Evolutionary conservation across 83 land plant species (phyloP).

Genomic region (Thuja plicata): DNA sequence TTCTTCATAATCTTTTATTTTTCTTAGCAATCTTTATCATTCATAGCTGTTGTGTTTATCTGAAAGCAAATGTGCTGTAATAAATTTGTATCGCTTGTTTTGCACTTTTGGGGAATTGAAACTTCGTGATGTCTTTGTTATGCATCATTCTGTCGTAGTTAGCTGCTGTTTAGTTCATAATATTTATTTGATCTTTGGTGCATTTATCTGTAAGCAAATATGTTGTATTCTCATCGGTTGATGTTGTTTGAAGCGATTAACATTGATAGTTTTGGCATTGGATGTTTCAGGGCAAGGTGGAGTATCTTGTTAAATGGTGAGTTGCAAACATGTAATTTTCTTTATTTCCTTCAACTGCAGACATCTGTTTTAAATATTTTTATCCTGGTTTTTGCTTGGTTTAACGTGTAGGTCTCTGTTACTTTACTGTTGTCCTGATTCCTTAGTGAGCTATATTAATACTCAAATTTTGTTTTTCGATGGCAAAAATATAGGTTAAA

Average conservation of each 20-base stretch:
- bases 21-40: too few species aligned
- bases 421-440: too few species aligned
- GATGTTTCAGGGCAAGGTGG: conserved; percentile 44
- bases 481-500: not conserved
- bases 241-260: not conserved
- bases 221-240: not conserved
- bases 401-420: too few species aligned
- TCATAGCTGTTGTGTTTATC: not conserved
- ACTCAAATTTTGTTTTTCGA: too few species aligned
- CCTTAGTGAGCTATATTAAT: too few species aligned
- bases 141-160: not conserved
- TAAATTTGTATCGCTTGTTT: too few species aligned
- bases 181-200: not conserved
- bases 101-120: not conserved
- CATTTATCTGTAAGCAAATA: not conserved
- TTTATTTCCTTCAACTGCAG: not conserved
- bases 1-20: too few species aligned
- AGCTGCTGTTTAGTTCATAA: not conserved
- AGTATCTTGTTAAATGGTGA: conserved; percentile 73
- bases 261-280: not conserved
- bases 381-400: too few species aligned
- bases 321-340: not conserved
- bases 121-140: not conserved
- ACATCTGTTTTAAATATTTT: too few species aligned
- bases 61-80: not conserved